These are phyloP conservation scores for Colletotrichum paranaense DNA, from an alignment of 2,329 filamentous ascomycete species.

Conservation along the genomic window DNA sequence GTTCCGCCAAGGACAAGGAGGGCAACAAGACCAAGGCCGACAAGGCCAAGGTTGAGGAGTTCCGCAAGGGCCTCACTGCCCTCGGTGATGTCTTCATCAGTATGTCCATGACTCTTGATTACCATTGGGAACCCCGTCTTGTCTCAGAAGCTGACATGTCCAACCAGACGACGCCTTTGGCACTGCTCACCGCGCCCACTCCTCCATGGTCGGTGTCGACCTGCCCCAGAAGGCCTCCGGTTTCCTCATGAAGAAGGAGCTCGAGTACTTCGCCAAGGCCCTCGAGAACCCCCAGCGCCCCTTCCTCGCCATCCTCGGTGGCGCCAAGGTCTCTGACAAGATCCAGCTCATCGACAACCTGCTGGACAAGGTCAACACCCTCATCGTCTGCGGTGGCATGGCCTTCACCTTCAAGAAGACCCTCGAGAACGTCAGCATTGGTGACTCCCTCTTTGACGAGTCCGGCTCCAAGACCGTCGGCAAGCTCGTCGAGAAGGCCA, in stretches of 20 bases:
- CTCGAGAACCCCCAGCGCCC: conserved; percentile 93
- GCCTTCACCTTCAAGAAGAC: conserved; percentile 99
- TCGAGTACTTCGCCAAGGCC: conserved; percentile 98
- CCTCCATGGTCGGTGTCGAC: conserved; percentile 97
- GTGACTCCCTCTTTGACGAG: conserved; percentile 92
- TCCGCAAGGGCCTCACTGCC: conserved; percentile 94
- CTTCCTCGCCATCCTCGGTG: conserved; percentile 98
- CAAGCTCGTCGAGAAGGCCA: conserved; percentile 91
- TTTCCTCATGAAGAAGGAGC: conserved; percentile 99
- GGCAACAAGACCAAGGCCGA: conserved; percentile 99
- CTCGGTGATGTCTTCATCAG: conserved; percentile 97
- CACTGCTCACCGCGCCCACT: conserved; percentile 97
- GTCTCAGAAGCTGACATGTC: not conserved
- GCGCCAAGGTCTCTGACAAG: conserved; percentile 99
- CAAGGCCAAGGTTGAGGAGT: conserved; percentile 90
- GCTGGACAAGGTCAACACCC: conserved; percentile 95
- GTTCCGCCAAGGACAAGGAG: conserved; percentile 90
- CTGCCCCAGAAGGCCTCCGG: conserved; percentile 97
- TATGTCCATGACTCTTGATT: conserved; percentile 58
- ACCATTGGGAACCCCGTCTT: not conserved
- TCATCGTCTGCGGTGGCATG: conserved; percentile 98
- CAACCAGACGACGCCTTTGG: conserved; percentile 92
- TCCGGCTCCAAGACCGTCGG: conserved; percentile 91
- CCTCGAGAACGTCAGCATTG: conserved; percentile 90
- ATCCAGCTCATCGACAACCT: conserved; percentile 99